Base-by-base conservation (phyloP, 106 monocot genomes). In the Vanilla planifolia region DNA sequence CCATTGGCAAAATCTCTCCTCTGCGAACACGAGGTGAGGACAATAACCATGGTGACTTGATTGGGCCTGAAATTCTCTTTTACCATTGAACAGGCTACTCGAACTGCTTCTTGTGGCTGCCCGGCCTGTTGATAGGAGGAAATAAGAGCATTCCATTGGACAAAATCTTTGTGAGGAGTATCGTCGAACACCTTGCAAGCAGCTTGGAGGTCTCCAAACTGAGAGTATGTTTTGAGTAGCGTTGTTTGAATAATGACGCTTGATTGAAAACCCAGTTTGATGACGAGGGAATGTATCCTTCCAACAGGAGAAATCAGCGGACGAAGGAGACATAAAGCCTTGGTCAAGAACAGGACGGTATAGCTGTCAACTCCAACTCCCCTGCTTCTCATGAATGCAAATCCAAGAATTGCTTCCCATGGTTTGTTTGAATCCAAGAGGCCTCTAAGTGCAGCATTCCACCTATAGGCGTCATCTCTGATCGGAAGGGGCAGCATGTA, bases 121-220 rank as follows among this genome's bases (percentile, higher is more conserved):
- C 71, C 80, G 15, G 56, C 57, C 65, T 89, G 83, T 21, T 61
- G 64, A 36, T 74, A 75, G 56, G 80, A 77, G 10, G 85, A 70
- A 9, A 85, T 68, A 74, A 85, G 74, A 21, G 46, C 64, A 46
- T 83, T 80, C 74, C 80, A 89, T 48, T 77, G 72, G 26, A 89
- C 74, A 44, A 71, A 76, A 40, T 89, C 84, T 36, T 68, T 77
- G 11, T 62, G 43, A 0, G 89, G 89, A 83, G 84, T 89, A 7
- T 59, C 71, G 20, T 84, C 77, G 29, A 89, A 84, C 1, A 84
- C 25, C 10, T 5, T 25, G 0, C 62, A 63, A 7, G 80, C 83
- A 59, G 63, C 74, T 50, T 47, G 57, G 23, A 80, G 19, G 33
- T 83, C 77, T 3, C 83, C 89, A 33, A 48, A 58, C 35, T 72